Evolutionary conservation across 2,329 filamentous ascomycete genomes (phyloP).

Genomic region (Penicillium sp.): DNA sequence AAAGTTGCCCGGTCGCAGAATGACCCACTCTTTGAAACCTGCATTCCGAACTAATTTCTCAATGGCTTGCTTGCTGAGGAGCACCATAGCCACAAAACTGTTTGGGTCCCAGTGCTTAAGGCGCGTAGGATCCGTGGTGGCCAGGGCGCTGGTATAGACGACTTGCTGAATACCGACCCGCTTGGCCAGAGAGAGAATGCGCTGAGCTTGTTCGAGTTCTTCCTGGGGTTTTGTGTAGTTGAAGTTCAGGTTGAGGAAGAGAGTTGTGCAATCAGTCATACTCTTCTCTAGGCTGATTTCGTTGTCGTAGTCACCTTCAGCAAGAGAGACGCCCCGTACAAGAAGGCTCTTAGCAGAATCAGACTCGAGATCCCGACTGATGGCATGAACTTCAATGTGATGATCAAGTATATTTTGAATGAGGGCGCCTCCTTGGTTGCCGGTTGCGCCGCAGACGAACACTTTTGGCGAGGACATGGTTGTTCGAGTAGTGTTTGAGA

Average conservation of each 20-base stretch:
- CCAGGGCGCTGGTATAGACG: slow-evolving; percentile 30
- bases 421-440: slow-evolving; percentile 31
- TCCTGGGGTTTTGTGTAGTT: slow-evolving; percentile 5
- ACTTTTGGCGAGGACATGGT: slow-evolving; percentile 16
- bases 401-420: slow-evolving; percentile 27
- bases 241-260: slow-evolving; percentile 29
- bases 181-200: slow-evolving; percentile 27
- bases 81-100: slow-evolving; percentile 27
- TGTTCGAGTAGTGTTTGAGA: too few relatives aligned
- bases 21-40: slow-evolving; percentile 47
- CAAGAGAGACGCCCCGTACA: slow-evolving; percentile 28
- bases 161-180: slow-evolving; percentile 32
- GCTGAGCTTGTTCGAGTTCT: slow-evolving; percentile 29
- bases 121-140: slow-evolving; percentile 29
- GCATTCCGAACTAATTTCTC: slow-evolving; percentile 40
- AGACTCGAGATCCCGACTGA: slow-evolving; percentile 31
- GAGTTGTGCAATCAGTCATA: slow-evolving; percentile 29
- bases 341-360: slow-evolving; percentile 27
- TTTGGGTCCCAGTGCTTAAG: slow-evolving; percentile 27
- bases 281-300: slow-evolving; percentile 25
- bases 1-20: slow-evolving; percentile 53
- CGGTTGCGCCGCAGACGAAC: slow-evolving; percentile 33
- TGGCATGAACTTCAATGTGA: slow-evolving; percentile 31
- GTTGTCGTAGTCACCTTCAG: slow-evolving; percentile 33
- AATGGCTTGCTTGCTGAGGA: slow-evolving; percentile 44